phyloP scores from a whole-genome alignment of 176 grass and related monocot species.

The Lolium rigidum region DNA sequence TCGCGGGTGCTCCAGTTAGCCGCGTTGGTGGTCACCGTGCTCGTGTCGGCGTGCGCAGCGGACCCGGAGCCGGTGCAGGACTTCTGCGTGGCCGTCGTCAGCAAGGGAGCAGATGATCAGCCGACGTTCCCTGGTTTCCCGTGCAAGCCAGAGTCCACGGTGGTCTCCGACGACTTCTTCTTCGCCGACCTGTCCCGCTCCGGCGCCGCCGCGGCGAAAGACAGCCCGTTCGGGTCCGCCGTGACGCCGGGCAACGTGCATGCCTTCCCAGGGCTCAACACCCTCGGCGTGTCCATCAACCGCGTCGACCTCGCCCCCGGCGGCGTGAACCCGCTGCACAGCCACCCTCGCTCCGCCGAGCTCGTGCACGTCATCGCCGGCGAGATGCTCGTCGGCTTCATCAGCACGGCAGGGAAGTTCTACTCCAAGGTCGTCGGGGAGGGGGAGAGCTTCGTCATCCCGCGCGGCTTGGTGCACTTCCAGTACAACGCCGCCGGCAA shows the following conservation, averaged over 20 bases:
- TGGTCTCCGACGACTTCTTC: constrained; percentile 87
- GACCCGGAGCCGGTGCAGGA: constrained; percentile 78
- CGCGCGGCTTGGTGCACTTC: constrained; percentile 79
- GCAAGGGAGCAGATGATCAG: not conserved
- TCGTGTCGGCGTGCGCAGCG: constrained; percentile 33
- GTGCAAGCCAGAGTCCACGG: constrained; percentile 65
- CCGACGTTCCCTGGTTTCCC: constrained; percentile 38
- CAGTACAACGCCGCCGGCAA: constrained; percentile 57
- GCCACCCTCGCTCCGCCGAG: constrained; percentile 75
- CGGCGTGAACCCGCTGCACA: constrained; percentile 86
- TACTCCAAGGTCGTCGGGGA: constrained; percentile 58
- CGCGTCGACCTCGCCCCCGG: constrained; percentile 81
- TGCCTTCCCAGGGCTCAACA: constrained; percentile 87
- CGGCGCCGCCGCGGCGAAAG: constrained; percentile 38
- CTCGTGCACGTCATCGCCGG: constrained; percentile 60
- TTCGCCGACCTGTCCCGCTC: constrained; percentile 43
- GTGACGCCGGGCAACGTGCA: constrained; percentile 57
- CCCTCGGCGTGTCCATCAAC: constrained; percentile 82
- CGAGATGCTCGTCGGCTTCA: constrained; percentile 65
- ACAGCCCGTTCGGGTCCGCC: constrained; percentile 42
- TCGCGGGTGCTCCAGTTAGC: not conserved
- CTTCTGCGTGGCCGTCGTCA: constrained; percentile 71
- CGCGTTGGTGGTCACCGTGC: not conserved
- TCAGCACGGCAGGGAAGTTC: constrained; percentile 62
- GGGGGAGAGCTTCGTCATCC: constrained; percentile 71